Evolutionary conservation across 2,329 filamentous ascomycete species (phyloP).

Genomic region (Blastomyces emzantsi): DNA sequence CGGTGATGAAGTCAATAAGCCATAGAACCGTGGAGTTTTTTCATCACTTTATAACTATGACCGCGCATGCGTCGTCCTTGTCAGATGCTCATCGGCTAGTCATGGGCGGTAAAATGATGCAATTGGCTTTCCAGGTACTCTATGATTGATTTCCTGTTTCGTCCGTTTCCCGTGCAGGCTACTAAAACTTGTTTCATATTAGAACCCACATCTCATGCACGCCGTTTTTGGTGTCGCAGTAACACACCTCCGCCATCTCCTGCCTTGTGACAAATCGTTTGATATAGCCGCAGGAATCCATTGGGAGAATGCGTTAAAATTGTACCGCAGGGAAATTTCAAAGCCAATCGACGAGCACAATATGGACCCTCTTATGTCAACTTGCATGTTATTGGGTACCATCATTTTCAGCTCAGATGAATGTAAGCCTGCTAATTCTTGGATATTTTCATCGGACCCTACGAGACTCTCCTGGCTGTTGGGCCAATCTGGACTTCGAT

Average conservation of each 20-base stretch:
- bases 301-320: slow-evolving; percentile 30
- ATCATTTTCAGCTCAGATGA: slow-evolving; percentile 27
- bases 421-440: slow-evolving; percentile 27
- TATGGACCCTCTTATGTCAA: slow-evolving; percentile 32
- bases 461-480: slow-evolving; percentile 29
- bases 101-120: slow-evolving; percentile 22
- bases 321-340: slow-evolving; percentile 28
- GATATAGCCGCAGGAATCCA: slow-evolving; percentile 28
- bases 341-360: slow-evolving; percentile 22
- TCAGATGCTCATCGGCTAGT: slow-evolving; percentile 15
- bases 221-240: slow-evolving; percentile 27
- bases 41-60: slow-evolving; percentile 24
- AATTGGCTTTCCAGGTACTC: slow-evolving; percentile 26
- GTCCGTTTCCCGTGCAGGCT: not conserved
- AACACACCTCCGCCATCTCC: slow-evolving; percentile 24
- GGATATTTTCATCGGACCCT: slow-evolving; percentile 28
- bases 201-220: slow-evolving; percentile 34
- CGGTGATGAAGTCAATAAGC: slow-evolving; percentile 5
- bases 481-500: slow-evolving; percentile 28
- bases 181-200: not conserved
- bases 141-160: not conserved
- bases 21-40: slow-evolving; percentile 19
- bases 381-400: slow-evolving; percentile 30
- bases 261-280: slow-evolving; percentile 23
- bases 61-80: slow-evolving; percentile 16